phyloP scores from a whole-genome alignment of 2,329 filamentous ascomycete species.

The Venturia asperata region DNA sequence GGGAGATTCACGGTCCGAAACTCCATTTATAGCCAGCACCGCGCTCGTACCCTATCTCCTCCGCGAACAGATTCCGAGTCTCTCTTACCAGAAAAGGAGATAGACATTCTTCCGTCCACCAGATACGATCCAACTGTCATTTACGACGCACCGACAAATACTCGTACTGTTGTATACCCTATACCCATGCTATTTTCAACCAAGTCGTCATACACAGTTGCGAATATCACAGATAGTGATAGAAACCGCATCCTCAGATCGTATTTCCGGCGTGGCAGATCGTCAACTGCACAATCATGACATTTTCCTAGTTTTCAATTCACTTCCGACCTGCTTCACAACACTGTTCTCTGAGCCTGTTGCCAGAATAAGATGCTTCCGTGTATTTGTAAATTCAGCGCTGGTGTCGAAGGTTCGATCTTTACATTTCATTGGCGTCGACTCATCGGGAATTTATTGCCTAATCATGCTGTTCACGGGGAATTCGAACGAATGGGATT shows the following conservation, averaged over 20 bases:
- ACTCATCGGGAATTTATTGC: no score
- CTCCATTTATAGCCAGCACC: not conserved
- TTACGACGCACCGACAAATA: not conserved
- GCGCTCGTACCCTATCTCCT: not conserved
- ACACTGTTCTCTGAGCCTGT: no score
- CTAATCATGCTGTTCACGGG: slow-evolving; percentile 4
- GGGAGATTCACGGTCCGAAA: not conserved
- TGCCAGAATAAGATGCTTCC: not conserved
- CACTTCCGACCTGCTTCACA: no score
- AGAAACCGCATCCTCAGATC: slow-evolving; percentile 8
- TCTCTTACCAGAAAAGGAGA: not conserved
- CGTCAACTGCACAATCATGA: slow-evolving; percentile 7
- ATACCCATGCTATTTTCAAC: not conserved
- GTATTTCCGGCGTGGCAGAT: slow-evolving; percentile 5
- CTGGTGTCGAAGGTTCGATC: slow-evolving; percentile 9
- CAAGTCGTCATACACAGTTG: not conserved
- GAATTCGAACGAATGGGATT: not conserved
- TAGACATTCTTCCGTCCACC: not conserved
- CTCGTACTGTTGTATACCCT: not conserved
- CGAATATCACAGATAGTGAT: slow-evolving; percentile 8
- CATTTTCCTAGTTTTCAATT: no score
- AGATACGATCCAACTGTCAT: not conserved
- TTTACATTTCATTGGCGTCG: no score
- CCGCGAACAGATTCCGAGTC: not conserved
- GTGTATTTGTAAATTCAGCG: slow-evolving; percentile 4